Evolutionary conservation across 2,329 filamentous ascomycete genomes (phyloP).

Genomic region (Phialemoniopsis sp.): DNA sequence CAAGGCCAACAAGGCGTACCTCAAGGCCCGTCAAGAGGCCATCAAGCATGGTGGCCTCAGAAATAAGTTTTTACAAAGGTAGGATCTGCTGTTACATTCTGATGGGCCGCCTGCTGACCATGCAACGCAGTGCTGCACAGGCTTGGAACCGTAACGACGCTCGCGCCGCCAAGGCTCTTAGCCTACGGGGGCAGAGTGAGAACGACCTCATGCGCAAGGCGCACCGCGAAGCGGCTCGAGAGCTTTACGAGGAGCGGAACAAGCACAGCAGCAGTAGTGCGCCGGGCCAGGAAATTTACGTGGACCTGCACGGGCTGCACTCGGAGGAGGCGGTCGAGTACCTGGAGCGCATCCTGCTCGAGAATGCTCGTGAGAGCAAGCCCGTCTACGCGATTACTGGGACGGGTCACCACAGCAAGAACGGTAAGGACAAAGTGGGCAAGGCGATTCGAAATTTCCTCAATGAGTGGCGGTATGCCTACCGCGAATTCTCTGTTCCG

Average conservation of each 20-base stretch:
- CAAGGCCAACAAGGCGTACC: slow-evolving; percentile 85
- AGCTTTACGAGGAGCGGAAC: slow-evolving; percentile 92
- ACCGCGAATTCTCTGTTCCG: slow-evolving; percentile 92
- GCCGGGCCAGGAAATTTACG: slow-evolving; percentile 67
- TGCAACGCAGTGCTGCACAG: slow-evolving; percentile 71
- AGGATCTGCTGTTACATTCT: neutral
- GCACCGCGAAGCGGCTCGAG: slow-evolving; percentile 86
- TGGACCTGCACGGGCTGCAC: slow-evolving; percentile 97
- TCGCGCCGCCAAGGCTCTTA: slow-evolving; percentile 90
- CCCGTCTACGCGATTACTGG: slow-evolving; percentile 95
- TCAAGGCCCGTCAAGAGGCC: slow-evolving; percentile 91
- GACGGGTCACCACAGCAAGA: slow-evolving; percentile 96
- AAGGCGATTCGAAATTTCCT: slow-evolving; percentile 88
- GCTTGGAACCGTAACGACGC: slow-evolving; percentile 99
- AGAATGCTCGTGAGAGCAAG: slow-evolving; percentile 68
- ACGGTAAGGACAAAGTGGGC: slow-evolving; percentile 97
- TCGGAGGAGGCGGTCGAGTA: slow-evolving; percentile 96
- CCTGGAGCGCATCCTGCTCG: slow-evolving; percentile 79
- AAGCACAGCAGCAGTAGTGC: slow-evolving; percentile 66
- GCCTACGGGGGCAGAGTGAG: slow-evolving; percentile 89
- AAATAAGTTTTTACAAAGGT: slow-evolving; percentile 97
- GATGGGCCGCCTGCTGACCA: no score
- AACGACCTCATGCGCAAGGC: slow-evolving; percentile 97
- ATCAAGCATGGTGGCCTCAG: slow-evolving; percentile 95
- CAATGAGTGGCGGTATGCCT: slow-evolving; percentile 93